Percentiles rank a stretch among this genome's conserved stretches.
Evolutionary conservation across 23 red algal genomes (phyloP).

Genomic region (Cyanidioschyzon merolae): DNA sequence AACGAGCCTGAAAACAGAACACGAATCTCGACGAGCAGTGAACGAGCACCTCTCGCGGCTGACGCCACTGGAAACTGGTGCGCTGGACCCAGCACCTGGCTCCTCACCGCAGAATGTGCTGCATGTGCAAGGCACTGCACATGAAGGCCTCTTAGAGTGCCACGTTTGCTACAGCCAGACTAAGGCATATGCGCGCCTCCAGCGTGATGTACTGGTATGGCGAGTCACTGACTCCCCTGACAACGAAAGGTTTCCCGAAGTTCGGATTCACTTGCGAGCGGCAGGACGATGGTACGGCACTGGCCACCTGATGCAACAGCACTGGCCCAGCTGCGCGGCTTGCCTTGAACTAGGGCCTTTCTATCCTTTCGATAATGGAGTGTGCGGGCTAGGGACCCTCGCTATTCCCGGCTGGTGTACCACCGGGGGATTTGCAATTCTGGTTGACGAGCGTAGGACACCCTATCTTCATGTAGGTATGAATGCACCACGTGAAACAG

Average conservation of each 20-base stretch:
- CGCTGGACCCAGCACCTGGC: no score
- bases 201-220: background rate
- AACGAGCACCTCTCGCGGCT: no score
- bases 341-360: conserved; percentile 56
- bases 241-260: background rate
- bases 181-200: background rate
- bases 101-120: no score
- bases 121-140: no score
- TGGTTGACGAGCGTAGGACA: conserved; percentile 34
- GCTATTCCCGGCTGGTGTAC: conserved; percentile 46
- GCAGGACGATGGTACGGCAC: conserved; percentile 8
- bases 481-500: conserved; percentile 31
- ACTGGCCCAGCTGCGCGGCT: conserved; percentile 53
- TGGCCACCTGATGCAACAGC: conserved; percentile 67
- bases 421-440: conserved; percentile 34
- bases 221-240: background rate
- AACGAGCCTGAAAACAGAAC: no score
- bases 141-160: no score
- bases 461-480: conserved; percentile 71
- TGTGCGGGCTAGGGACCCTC: conserved; percentile 59
- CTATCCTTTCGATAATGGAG: conserved; percentile 93
- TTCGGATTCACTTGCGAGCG: background rate
- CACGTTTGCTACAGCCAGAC: background rate
- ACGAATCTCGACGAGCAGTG: no score
- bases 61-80: no score